A percentile compares a stretch with the other conserved stretches of the same genome.
phyloP scores from a whole-genome alignment of 805 yeast genomes.

The Saccharomycopsis sp. region DNA sequence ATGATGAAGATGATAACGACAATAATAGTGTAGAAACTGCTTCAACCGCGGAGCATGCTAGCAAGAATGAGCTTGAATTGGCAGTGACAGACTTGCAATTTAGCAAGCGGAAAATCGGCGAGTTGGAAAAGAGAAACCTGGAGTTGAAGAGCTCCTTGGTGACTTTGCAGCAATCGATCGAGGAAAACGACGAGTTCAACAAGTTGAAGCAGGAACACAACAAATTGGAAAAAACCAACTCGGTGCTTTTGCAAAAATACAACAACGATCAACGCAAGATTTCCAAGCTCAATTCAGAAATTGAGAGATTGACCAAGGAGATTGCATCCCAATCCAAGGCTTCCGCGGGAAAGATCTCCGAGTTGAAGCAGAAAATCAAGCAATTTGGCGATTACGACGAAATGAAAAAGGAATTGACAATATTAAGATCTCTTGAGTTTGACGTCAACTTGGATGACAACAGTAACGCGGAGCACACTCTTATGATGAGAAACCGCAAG shows the following conservation, averaged over 20 bases:
- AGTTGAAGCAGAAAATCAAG: conserved; percentile 40
- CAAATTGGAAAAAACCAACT: conserved; percentile 23
- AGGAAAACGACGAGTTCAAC: conserved; percentile 16
- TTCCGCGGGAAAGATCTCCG: conserved; percentile 40
- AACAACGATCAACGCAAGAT: conserved; percentile 25
- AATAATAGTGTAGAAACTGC: conserved; percentile 21
- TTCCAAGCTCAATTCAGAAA: conserved; percentile 20
- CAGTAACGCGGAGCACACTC: conserved; percentile 43
- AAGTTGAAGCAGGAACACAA: conserved; percentile 25
- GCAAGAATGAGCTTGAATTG: conserved; percentile 37
- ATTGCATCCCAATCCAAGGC: conserved; percentile 28
- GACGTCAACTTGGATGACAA: conserved; percentile 39
- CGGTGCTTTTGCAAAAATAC: conserved; percentile 24
- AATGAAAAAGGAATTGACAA: conserved; percentile 62
- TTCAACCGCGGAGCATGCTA: conserved; percentile 23
- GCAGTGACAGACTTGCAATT: conserved; percentile 69
- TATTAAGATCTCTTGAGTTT: conserved; percentile 68
- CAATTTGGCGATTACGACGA: conserved; percentile 68
- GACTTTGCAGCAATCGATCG: conserved; percentile 4
- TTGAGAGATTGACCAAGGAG: conserved; percentile 30
- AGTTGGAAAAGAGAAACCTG: conserved; percentile 71
- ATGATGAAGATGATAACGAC: conserved; percentile 24
- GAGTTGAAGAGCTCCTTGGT: conserved; percentile 54
- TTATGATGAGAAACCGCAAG: conserved; percentile 63
- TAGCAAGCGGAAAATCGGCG: conserved; percentile 55